A percentile compares a stretch with the other conserved stretches of the same genome.
Evolutionary conservation across 1,284 basidiomycete species (phyloP).

Genomic region (Rhodotorula sp.): DNA sequence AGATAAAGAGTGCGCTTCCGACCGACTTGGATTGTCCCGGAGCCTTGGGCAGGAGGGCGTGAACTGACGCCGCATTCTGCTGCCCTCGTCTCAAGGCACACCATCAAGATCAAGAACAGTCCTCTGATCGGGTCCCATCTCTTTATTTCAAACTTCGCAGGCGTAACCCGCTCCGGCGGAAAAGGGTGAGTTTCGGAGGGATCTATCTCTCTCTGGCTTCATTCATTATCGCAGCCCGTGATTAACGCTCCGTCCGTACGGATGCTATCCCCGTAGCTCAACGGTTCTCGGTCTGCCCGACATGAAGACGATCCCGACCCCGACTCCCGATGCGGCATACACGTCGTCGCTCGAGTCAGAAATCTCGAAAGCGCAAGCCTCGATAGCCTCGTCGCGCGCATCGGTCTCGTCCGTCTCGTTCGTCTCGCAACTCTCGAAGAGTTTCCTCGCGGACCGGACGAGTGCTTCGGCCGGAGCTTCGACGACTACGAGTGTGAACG

Average conservation of each 20-base stretch:
- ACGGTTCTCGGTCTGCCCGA: background rate
- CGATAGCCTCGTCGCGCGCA: background rate
- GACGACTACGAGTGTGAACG: background rate
- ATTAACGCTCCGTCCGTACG: background rate
- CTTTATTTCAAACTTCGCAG: background rate
- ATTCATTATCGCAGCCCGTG: too few relatives aligned
- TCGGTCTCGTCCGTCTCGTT: background rate
- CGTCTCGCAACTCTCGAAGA: background rate
- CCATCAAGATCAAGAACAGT: background rate
- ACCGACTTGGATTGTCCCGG: background rate
- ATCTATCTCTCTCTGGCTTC: too few relatives aligned
- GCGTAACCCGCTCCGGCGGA: background rate
- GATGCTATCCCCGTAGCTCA: background rate
- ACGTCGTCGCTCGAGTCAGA: background rate
- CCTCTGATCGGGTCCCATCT: background rate
- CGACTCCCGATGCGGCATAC: background rate
- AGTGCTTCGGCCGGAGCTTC: background rate
- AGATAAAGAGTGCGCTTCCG: background rate
- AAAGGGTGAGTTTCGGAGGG: background rate
- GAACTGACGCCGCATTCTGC: too few relatives aligned
- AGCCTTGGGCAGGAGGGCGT: too few relatives aligned
- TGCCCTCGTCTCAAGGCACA: background rate
- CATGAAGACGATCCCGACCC: background rate
- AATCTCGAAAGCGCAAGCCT: background rate
- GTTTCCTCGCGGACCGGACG: background rate